phyloP scores from a whole-genome alignment of 169 alveolate species.

The Cryptosporidium felis region DNA sequence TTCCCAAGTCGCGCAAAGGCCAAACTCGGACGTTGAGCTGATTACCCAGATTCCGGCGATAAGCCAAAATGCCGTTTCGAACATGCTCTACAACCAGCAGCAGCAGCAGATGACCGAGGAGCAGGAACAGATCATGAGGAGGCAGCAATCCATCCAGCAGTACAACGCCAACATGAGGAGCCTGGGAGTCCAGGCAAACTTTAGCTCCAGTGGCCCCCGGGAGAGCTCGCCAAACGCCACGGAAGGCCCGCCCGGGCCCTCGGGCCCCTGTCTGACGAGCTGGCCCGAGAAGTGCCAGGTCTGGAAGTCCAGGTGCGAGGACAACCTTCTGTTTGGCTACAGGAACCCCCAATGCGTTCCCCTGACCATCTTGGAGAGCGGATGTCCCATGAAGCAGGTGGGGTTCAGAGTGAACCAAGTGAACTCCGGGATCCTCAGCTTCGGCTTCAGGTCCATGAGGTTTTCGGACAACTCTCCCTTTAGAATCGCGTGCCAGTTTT shows the following conservation, averaged over 20 bases:
- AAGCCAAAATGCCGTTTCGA: conserved; percentile 65
- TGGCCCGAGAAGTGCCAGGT: conserved; percentile 69
- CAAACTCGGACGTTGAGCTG: conserved; percentile 55
- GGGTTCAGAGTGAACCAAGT: conserved; percentile 57
- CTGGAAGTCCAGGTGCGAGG: conserved; percentile 70
- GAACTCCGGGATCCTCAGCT: conserved; percentile 43
- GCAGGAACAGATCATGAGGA: neutral
- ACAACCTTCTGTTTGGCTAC: conserved; percentile 39
- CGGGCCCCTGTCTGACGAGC: no score
- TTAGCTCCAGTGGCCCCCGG: no score
- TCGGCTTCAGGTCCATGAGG: conserved; percentile 56
- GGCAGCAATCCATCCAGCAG: conserved; percentile 6
- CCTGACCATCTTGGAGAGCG: conserved; percentile 26
- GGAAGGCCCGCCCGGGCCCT: no score
- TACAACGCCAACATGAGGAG: conserved; percentile 19
- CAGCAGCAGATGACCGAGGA: conserved; percentile 30
- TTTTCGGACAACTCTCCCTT: conserved; percentile 50
- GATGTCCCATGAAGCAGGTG: conserved; percentile 66
- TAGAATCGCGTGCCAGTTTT: conserved; percentile 63
- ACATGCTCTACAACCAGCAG: conserved; percentile 62
- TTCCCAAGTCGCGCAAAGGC: conserved; percentile 71
- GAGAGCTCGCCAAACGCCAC: no score
- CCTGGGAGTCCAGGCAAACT: neutral
- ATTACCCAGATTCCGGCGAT: conserved; percentile 69
- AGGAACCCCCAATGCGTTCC: conserved; percentile 50